phyloP scores from a whole-genome alignment of 805 yeast species.

The Candida maesae region DNA sequence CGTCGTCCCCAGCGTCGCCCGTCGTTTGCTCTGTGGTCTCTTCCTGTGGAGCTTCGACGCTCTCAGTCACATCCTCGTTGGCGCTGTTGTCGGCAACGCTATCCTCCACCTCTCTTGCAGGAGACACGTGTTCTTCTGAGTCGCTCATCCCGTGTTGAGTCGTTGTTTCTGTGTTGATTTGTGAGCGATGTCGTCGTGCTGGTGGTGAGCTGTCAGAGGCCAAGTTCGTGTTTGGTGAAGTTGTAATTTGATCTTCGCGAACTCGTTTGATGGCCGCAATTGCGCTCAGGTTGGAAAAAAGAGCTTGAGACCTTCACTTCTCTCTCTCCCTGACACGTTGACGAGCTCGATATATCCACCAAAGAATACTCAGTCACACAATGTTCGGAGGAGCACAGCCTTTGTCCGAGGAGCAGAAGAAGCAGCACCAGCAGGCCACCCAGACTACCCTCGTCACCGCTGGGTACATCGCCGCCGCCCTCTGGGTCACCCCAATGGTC shows the following conservation, averaged over 20 bases:
- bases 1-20: neutral
- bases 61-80: neutral
- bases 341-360: neutral
- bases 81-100: neutral
- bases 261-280: no score
- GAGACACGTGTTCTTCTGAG: neutral
- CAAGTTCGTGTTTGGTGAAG: no score
- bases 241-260: no score
- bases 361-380: neutral
- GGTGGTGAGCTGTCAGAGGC: no score
- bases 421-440: conserved; percentile 59
- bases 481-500: conserved; percentile 54
- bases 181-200: neutral
- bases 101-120: neutral
- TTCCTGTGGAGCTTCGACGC: neutral
- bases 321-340: no score
- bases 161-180: neutral
- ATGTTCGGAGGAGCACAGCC: conserved; percentile 54
- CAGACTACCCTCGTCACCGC: conserved; percentile 57
- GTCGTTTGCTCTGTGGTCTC: neutral
- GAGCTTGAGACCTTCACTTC: neutral
- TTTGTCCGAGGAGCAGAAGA: conserved; percentile 62
- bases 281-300: neutral
- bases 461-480: conserved; percentile 57
- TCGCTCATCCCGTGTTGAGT: neutral